Base-by-base conservation (phyloP, 805 yeast species). In the Pichia manshurica region DNA sequence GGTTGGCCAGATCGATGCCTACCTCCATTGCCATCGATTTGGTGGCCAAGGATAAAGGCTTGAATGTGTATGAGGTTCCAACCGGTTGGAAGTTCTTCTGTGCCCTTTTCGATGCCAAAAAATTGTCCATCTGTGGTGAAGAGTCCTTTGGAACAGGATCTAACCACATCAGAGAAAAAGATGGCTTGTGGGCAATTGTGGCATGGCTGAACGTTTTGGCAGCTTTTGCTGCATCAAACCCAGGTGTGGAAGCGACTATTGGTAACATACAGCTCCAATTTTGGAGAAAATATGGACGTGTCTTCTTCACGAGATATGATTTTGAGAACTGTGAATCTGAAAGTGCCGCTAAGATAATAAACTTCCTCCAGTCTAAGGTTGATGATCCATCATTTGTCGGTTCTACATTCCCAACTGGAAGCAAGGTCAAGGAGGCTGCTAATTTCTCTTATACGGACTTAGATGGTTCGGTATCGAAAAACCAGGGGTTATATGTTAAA, bases 61-160 rank as follows among this genome's bases (percentile, higher is more conserved):
- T 91, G 55, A 69, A 82, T 44, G 72, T 82, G 52, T 91, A 91
- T 67, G 99, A 93, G 69, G 98, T 93, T 5, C 99, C 99, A 47
- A 91, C 99, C 17, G 99, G 98, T 32, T 91, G 99, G 99, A 91
- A 91, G 69, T 91, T 91, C 65, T 91, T 91, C 78, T 90, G 98
- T 69, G 91, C 96, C 4, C 71, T 91, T 55, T 91, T 91, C 60
- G 99, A 91, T 64, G 90, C 95, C 35, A 80, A 87, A 61, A 90
- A 89, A 70, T 77, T 91, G 58, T 86, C 96, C 50, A 91, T 91
- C 62, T 91, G 99, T 70, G 99, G 99, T 58, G 99, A 91, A 69
- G 99, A 91, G 71, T 84, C 95, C 28, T 91, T 91, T 60, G 99
- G 99, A 61, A 91, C 99, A 25, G 99, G 99, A 39, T 89, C 97